Evolutionary conservation across 1,139 yeast species (phyloP), one percentile per base, ranked within the genome.

Genomic region (Blastobotrys raffinosifermentans): DNA sequence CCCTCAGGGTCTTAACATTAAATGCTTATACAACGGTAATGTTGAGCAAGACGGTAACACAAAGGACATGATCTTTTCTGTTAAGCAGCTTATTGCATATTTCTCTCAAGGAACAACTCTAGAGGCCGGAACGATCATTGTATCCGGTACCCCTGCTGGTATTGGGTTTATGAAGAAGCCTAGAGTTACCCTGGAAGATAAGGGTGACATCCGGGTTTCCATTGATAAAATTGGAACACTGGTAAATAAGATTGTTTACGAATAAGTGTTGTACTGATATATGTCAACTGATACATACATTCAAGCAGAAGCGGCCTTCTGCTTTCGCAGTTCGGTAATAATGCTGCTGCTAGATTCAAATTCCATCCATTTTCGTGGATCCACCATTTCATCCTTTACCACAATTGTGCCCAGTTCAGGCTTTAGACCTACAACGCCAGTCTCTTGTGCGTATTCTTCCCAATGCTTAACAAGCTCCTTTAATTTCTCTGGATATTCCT

Each of bases 401-500:
- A 38, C 42, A 13, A 44, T 35, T 5, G 34, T 31, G 11, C 34
- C 34, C 20, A 45, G 25, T 8, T 44, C 46, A 10, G 38, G 38
- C 11, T 14, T 37, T 26, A 63, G 43, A 44, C 72, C 75, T 14
- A 70, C 64, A 19, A 73, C 59, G 2, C 77, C 79, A 1, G 77
- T 72, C 44, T 71, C 79, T 0, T 76, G 71, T 29, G 70, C 75
- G 47, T 75, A 75, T 25, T 62, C 61, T 2, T 71, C 58, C 79
- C 80, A 75, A 44, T 71, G 70, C 19, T 60, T 61, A 7, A 71
- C 48, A 49, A 73, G 46, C 46, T 68, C 67, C 8, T 61, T 49
- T 32, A 72, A 54, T 23, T 60, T 59, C 3, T 58, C 62, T 0
- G 67, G 64, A 14, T 61, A 43, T 6, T 41, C 18, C 4, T 51